Evolutionary conservation across 2,329 filamentous ascomycete genomes (phyloP), one percentile per base, ranked within the genome.

Genomic region (Apiospora aurea): DNA sequence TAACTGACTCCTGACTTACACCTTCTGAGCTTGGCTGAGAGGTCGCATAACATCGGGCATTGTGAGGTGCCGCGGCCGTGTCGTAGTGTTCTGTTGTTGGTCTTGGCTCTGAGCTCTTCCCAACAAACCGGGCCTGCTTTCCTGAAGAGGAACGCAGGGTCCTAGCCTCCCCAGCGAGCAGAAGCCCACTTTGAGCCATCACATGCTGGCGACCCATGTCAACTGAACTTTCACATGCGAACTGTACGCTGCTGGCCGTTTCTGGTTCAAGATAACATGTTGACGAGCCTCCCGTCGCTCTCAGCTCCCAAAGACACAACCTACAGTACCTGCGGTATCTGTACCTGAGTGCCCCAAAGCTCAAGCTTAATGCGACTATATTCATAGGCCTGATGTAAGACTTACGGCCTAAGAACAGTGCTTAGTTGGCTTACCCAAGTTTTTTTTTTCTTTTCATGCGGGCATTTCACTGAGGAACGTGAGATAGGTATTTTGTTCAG

Each of bases 121-220:
- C 67, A 69, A 69, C 67, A 69, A 69, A 69, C 67, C 67, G 67
- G 67, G 44, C 34, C 44, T 47, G 44, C 26, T n/a, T n/a, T 69
- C 67, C 67, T 69, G 44, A 69, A 69, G 29, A 49, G 67, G 67
- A 34, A 69, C 26, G 67, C 47, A 69, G 47, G 26, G 34, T 47
- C 44, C 67, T 41, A 49, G 44, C 26, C 67, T 38, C 67, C 24
- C 47, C 67, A 49, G 67, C 18, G 38, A 49, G n/a, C n/a, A n/a
- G 67, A 69, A 49, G 38, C 26, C 44, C 67, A 69, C 67, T 13
- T 46, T 16, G 26, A 34, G 13, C 26, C 67, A 47, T 69, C 67
- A 69, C 67, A 69, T 69, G 67, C 67, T 69, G 67, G 67, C n/a
- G 44, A 49, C 34, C 44, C 67, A 46, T 29, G 53, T 38, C n/a